Evolutionary conservation across 2,329 filamentous ascomycete species (phyloP).

Genomic region (Rhinocladiella similis): DNA sequence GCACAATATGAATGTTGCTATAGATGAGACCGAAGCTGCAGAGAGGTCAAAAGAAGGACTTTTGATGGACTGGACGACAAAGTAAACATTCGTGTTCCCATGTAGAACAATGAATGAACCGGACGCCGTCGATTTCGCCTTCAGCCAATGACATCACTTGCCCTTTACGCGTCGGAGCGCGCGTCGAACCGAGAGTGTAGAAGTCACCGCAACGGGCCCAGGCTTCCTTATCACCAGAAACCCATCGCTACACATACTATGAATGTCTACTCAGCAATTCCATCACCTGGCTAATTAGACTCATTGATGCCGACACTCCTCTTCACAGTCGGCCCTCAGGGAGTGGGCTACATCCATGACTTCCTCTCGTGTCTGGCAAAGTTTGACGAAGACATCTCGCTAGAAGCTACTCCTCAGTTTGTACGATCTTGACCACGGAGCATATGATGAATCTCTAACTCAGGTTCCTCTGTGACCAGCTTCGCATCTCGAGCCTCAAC

Average conservation of each 20-base stretch:
- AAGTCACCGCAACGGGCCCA: too few relatives aligned
- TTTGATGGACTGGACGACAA: too few relatives aligned
- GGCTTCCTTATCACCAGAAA: too few relatives aligned
- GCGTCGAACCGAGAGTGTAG: too few relatives aligned
- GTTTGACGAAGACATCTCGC: conserved; percentile 63
- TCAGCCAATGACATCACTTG: conserved; percentile 13
- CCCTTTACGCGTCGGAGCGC: conserved; percentile 7
- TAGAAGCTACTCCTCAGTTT: conserved; percentile 60
- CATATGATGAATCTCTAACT: background rate
- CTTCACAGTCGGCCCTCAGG: conserved; percentile 59
- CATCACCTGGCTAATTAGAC: background rate
- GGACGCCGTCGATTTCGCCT: background rate
- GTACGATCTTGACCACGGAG: conserved; percentile 35
- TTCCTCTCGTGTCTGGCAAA: conserved; percentile 61
- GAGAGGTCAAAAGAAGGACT: too few relatives aligned
- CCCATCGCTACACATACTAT: background rate
- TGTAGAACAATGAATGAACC: background rate
- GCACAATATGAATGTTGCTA: too few relatives aligned
- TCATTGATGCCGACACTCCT: conserved; percentile 38
- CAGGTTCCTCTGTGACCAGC: conserved; percentile 38
- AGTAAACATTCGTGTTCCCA: background rate
- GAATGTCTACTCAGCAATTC: too few relatives aligned
- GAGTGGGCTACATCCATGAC: conserved; percentile 59
- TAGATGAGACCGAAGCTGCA: too few relatives aligned
- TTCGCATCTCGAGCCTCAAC: conserved; percentile 63